Conservation (phyloP, 2,329 filamentous ascomycete genomes). For the Verticillium klebahnii region DNA sequence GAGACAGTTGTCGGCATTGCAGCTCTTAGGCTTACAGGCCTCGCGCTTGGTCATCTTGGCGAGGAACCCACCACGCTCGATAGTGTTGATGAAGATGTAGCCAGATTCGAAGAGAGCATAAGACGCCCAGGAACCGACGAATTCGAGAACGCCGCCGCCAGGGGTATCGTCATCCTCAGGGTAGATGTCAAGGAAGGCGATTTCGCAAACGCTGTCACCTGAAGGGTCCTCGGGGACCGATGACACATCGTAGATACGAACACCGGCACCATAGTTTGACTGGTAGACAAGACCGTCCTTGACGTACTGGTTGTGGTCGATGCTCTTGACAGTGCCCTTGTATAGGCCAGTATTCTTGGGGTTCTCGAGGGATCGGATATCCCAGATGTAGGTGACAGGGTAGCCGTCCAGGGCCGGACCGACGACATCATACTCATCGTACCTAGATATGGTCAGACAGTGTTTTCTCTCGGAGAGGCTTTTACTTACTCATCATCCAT, state of each 20-base stretch:
- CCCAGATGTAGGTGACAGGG: constrained; percentile 43
- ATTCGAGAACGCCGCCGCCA: constrained; percentile 12
- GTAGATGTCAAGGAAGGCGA: constrained; percentile 40
- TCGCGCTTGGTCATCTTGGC: constrained; percentile 18
- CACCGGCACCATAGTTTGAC: constrained; percentile 38
- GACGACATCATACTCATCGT: constrained; percentile 38
- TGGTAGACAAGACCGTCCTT: constrained; percentile 36
- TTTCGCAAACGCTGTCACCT: constrained; percentile 31
- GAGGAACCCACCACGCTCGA: constrained; percentile 16
- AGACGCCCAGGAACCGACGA: constrained; percentile 15
- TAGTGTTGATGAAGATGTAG: constrained; percentile 17
- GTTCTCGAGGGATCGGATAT: constrained; percentile 33
- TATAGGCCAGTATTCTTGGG: constrained; percentile 36
- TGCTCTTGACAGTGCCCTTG: constrained; percentile 24
- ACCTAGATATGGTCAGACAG: constrained; percentile 7
- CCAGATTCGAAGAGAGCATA: constrained; percentile 16
- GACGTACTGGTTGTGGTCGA: constrained; percentile 41
- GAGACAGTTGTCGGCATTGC: constrained; percentile 17
- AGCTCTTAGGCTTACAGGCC: constrained; percentile 16
- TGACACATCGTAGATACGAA: constrained; percentile 28
- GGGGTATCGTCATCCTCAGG: constrained; percentile 24
- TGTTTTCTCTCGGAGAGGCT: neutral
- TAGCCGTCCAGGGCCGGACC: constrained; percentile 30
- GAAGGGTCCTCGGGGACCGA: constrained; percentile 26
- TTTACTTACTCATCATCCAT: constrained; percentile 18